Conservation (phyloP, 179 eudicot species). For the Gypsophila paniculata region DNA sequence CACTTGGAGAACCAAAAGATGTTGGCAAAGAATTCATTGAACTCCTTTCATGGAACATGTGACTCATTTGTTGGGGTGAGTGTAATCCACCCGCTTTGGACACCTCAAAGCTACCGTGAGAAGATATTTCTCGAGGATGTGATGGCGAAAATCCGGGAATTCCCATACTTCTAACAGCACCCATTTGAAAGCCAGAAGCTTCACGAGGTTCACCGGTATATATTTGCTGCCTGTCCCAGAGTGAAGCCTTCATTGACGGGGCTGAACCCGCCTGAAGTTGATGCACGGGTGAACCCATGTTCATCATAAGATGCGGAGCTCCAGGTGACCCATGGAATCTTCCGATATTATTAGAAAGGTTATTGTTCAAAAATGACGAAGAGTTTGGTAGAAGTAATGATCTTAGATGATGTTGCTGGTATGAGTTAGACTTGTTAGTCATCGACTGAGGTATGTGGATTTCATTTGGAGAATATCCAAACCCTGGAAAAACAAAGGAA, state of each 20-base stretch:
- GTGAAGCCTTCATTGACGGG: constrained; percentile 36
- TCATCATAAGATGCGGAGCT: constrained; percentile 41
- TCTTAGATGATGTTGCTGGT: constrained; percentile 38
- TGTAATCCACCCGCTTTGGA: constrained; percentile 29
- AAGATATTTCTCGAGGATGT: constrained; percentile 40
- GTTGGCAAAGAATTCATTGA: constrained; percentile 35
- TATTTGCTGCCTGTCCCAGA: constrained; percentile 39
- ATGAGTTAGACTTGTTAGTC: constrained; percentile 38
- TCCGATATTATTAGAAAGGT: constrained; percentile 33
- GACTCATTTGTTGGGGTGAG: constrained; percentile 41
- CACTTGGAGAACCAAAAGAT: constrained; percentile 49
- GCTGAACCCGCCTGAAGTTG: constrained; percentile 50
- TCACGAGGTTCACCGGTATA: constrained; percentile 40
- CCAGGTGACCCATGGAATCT: constrained; percentile 41
- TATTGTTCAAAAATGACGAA: constrained; percentile 36
- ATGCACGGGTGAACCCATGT: constrained; percentile 35
- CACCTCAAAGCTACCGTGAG: constrained; percentile 37
- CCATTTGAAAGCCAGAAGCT: constrained; percentile 31
- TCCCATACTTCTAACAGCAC: constrained; percentile 34
- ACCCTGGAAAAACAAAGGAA: constrained; percentile 25
- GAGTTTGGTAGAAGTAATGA: constrained; percentile 33
- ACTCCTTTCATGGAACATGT: constrained; percentile 36
- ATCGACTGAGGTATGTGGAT: constrained; percentile 28
- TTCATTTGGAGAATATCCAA: constrained; percentile 36
- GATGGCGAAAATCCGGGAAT: constrained; percentile 38